Evolutionary conservation across 2,329 filamentous ascomycete genomes (phyloP), one percentile per base, ranked within the genome.

Genomic region (Paramyrothecium sp.): DNA sequence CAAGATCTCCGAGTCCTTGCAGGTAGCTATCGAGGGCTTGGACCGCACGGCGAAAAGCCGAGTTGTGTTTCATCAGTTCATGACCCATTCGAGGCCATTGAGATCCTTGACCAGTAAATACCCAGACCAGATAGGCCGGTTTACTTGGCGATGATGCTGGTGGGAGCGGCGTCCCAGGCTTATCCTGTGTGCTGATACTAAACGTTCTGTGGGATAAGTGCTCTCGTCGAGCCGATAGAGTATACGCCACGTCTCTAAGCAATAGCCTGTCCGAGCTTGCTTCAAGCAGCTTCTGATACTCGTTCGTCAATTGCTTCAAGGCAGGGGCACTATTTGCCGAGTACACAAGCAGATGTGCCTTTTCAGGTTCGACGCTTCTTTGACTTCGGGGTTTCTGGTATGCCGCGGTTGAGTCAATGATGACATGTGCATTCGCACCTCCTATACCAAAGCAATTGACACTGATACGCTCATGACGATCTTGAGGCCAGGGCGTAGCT

Each of bases 401-500:
- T 38, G 10, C 16, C 10, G 13, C 38, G 17, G 13, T 30, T 21
- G 63, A 57, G 5, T 66, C 63, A 4, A 73, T 23, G 23, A 72
- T 53, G 2, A 69, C 68, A 47, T 78, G 75, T 1, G 66, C 73
- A 53, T 77, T 77, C 4, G 70, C 60, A 0, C 76, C 75, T 0
- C 75, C 76, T 34, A 71, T 73, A 2, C 76, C 75, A 56, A 76
- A 78, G 0, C 63, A 69, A 59, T 76, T 77, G 46, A 78, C 63
- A 33, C 67, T 69, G 4, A 71, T 60, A 3, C 73, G 63, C 38
- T 70, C 64, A 0, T 13, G 5, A 5, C 65, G 54, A 17, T 59
- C 58, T 3, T 26, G 2, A 0, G 73, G 73, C 64, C 64, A 75
- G 2, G 64, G 51, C 0, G 50, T 61, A 0, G 67, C 52, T 41